phyloP scores from a whole-genome alignment of 2,329 filamentous ascomycete genomes.

The Aspergillus sp. region DNA sequence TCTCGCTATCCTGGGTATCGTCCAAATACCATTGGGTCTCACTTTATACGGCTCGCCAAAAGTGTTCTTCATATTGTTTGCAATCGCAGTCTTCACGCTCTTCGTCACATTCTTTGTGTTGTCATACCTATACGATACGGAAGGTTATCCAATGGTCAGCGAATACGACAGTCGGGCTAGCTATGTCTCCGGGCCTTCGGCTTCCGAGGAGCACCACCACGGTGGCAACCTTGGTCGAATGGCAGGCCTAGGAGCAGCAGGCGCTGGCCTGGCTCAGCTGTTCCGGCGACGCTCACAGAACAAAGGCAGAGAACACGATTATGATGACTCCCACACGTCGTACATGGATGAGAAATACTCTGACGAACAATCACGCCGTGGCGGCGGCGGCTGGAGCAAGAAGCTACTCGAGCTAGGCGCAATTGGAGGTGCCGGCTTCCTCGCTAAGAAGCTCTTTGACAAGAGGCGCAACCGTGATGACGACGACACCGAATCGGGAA shows the following conservation, averaged over 20 bases:
- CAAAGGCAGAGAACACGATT: conserved; percentile 36
- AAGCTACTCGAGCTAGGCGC: conserved; percentile 56
- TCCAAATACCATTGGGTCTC: conserved; percentile 80
- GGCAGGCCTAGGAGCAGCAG: conserved; percentile 50
- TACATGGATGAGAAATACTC: conserved; percentile 62
- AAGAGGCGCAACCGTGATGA: conserved; percentile 50
- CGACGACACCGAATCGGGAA: conserved; percentile 46
- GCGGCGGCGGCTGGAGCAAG: conserved; percentile 56
- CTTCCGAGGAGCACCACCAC: conserved; percentile 39
- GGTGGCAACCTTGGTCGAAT: conserved; percentile 43
- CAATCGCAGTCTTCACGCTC: conserved; percentile 68
- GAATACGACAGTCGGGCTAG: conserved; percentile 55
- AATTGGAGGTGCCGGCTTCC: conserved; percentile 54
- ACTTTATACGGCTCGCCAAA: conserved; percentile 88
- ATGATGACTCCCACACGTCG: conserved; percentile 48
- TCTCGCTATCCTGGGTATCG: conserved; percentile 72
- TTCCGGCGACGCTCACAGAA: conserved; percentile 36
- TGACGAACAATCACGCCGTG: conserved; percentile 42
- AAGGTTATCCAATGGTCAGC: conserved; percentile 44
- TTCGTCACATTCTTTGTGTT: conserved; percentile 72
- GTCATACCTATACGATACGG: conserved; percentile 58
- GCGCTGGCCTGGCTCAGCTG: conserved; percentile 52
- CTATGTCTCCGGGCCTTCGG: conserved; percentile 48
- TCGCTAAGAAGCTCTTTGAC: conserved; percentile 55
- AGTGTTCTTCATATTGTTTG: conserved; percentile 76